Percentiles rank a stretch among this genome's conserved stretches.
Conservation (phyloP, 2,329 filamentous ascomycete species). For the Erysiphe pulchra region DNA sequence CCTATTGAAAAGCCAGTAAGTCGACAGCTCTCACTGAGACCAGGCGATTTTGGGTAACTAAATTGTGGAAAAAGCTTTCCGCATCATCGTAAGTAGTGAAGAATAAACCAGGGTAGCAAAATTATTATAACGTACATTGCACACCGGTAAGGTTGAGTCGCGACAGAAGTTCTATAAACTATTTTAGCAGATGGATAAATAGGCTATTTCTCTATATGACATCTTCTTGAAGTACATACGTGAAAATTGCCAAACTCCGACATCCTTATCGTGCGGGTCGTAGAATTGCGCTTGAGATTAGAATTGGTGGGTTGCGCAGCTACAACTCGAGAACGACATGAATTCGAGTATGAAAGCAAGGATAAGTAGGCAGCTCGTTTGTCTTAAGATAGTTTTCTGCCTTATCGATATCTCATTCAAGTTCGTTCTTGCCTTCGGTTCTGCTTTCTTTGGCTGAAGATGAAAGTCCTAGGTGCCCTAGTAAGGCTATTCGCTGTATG, state of each 20-base stretch:
- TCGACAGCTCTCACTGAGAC: conserved; percentile 34
- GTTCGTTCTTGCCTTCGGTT: too few species aligned
- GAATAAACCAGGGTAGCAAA: not conserved
- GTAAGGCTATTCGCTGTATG: too few species aligned
- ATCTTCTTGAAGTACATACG: conserved; percentile 13
- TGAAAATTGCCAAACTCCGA: conserved; percentile 30
- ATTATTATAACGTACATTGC: conserved; percentile 38
- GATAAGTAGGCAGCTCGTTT: too few species aligned
- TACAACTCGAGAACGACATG: too few species aligned
- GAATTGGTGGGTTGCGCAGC: too few species aligned
- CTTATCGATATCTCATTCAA: too few species aligned
- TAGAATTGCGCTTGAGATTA: too few species aligned
- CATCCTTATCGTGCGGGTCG: conserved; percentile 6
- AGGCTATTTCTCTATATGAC: not conserved
- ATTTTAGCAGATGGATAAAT: not conserved
- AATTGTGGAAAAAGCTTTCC: conserved; percentile 33
- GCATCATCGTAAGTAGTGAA: conserved; percentile 2
- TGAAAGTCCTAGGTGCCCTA: too few species aligned
- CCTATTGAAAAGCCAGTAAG: conserved; percentile 51
- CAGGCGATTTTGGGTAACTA: conserved; percentile 5
- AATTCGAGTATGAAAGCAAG: too few species aligned
- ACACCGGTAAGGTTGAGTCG: conserved; percentile 60
- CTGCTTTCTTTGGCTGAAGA: too few species aligned
- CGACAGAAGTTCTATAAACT: conserved; percentile 45
- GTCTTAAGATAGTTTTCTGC: too few species aligned